These are phyloP conservation scores for Canariomyces notabilis DNA, from an alignment of 2,329 filamentous ascomycete genomes.

Conservation along the genomic window DNA sequence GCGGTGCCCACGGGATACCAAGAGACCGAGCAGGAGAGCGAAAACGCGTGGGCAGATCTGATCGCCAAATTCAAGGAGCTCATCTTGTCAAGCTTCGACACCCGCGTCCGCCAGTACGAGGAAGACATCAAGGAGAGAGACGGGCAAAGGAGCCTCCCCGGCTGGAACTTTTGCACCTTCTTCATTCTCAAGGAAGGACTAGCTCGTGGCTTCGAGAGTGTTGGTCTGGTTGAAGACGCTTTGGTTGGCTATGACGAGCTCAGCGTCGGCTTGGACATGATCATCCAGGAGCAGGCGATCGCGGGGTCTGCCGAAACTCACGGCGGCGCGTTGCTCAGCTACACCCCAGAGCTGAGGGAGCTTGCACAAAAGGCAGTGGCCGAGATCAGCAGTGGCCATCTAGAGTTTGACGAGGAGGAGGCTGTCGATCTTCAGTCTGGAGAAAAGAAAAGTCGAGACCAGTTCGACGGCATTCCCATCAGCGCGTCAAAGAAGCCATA, in stretches of 20 bases:
- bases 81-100: constrained; percentile 85
- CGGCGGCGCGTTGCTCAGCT: constrained; percentile 65
- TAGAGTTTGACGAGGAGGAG: constrained; percentile 31
- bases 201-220: constrained; percentile 89
- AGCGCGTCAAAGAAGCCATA: constrained; percentile 71
- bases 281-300: constrained; percentile 67
- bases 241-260: constrained; percentile 93
- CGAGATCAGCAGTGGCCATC: constrained; percentile 25
- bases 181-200: constrained; percentile 96
- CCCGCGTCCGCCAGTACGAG: constrained; percentile 88
- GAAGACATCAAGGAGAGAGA: constrained; percentile 96
- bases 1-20: constrained; percentile 59
- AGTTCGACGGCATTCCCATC: constrained; percentile 55
- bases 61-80: constrained; percentile 80
- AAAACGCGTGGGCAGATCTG: constrained; percentile 78
- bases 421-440: constrained; percentile 33
- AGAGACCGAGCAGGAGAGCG: constrained; percentile 72
- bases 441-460: constrained; percentile 31
- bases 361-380: constrained; percentile 50
- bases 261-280: constrained; percentile 75
- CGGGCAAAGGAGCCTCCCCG: constrained; percentile 75
- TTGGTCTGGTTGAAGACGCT: constrained; percentile 92
- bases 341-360: constrained; percentile 67
- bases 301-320: constrained; percentile 58
- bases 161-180: constrained; percentile 99